These are phyloP conservation scores for Aureobasidium sp. DNA, from an alignment of 2,329 filamentous ascomycete species.

Conservation along the genomic window DNA sequence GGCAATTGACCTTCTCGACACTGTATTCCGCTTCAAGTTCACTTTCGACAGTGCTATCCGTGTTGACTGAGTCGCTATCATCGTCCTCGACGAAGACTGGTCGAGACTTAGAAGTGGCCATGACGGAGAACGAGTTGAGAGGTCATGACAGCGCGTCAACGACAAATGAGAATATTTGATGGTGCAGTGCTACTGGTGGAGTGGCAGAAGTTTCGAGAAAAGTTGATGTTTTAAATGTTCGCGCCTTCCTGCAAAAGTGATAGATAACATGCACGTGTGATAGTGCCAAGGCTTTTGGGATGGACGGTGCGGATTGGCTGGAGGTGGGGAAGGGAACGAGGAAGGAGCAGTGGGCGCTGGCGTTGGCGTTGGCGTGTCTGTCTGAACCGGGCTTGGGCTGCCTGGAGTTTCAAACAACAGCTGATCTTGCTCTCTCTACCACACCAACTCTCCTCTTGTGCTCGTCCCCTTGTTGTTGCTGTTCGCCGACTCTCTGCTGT, in stretches of 20 bases:
- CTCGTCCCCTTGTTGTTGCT: background rate
- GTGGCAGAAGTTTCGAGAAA: background rate
- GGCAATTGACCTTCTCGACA: constrained; percentile 19
- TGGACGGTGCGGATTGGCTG: background rate
- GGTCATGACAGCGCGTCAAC: background rate
- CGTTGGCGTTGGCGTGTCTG: background rate
- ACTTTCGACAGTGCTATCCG: constrained; percentile 17
- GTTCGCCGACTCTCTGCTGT: background rate
- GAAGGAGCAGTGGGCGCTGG: background rate
- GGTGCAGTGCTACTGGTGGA: background rate
- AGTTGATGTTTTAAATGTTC: background rate
- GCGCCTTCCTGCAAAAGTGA: background rate
- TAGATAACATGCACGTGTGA: background rate
- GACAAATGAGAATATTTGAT: background rate
- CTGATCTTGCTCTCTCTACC: background rate
- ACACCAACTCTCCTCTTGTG: background rate
- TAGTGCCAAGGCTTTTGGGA: background rate
- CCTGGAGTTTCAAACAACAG: constrained; percentile 8
- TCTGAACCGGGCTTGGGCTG: constrained; percentile 3
- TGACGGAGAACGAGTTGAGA: background rate
- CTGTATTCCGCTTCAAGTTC: constrained; percentile 20
- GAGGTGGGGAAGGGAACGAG: background rate
- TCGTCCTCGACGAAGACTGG: background rate
- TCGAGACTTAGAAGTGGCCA: background rate
- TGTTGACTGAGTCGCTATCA: constrained; percentile 7